A percentile compares a stretch with the other conserved stretches of the same genome.
Conservation (phyloP, 805 yeast species). For the Spathaspora hagerdaliae region DNA sequence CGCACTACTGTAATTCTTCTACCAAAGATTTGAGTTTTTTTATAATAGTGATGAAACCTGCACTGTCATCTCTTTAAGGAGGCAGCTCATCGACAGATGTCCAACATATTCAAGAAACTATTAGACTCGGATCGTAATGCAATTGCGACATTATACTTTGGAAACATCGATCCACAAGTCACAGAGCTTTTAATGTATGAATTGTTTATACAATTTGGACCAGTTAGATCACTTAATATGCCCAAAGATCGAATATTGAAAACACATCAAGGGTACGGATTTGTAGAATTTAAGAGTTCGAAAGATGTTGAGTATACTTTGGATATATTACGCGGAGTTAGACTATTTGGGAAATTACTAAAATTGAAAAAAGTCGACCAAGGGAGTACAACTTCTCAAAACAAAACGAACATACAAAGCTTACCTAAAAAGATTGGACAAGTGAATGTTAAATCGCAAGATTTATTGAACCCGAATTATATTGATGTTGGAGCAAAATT, state of each 20-base stretch:
- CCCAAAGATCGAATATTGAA: conserved; percentile 75
- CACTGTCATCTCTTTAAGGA: neutral
- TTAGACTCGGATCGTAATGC: conserved; percentile 50
- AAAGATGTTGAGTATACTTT: conserved; percentile 70
- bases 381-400: neutral
- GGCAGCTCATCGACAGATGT: conserved; percentile 11
- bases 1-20: too few relatives aligned
- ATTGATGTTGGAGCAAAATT: conserved; percentile 50
- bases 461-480: conserved; percentile 11
- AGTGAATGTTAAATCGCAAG: neutral
- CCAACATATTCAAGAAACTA: conserved; percentile 28
- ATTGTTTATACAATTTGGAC: conserved; percentile 80
- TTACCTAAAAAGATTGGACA: neutral
- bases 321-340: conserved; percentile 54
- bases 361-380: conserved; percentile 51
- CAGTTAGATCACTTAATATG: conserved; percentile 62
- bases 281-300: conserved; percentile 61
- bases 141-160: conserved; percentile 69
- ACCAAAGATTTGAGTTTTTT: neutral
- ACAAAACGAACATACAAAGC: conserved; percentile 2
- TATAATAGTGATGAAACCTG: neutral
- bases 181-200: conserved; percentile 74
- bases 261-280: conserved; percentile 83
- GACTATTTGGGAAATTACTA: conserved; percentile 58
- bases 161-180: conserved; percentile 75